Evolutionary conservation across 2,329 filamentous ascomycete species (phyloP), one percentile per base, ranked within the genome.

Genomic region (Leptosphaerulina australis): DNA sequence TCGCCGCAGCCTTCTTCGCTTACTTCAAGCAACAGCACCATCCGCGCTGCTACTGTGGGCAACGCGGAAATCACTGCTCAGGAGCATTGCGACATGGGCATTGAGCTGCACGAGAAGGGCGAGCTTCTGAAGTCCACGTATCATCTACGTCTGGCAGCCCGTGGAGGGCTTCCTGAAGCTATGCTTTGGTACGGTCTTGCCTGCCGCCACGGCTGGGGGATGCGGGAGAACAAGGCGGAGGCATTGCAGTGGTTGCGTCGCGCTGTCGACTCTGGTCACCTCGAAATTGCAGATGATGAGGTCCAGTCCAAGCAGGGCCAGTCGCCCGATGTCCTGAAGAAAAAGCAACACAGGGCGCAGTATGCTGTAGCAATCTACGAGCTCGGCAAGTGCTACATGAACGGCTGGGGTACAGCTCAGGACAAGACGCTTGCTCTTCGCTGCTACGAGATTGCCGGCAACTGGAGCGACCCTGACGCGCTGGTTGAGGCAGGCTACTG

Each of bases 161-260:
- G 87, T 62, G 87, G 90, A 48, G 90, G 91, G 36, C 84, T 96
- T 50, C 90, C 94, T 0, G 96, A 93, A 0, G 94, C 88, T 17
- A 99, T 99, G 94, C 83, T 99, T 10, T 80, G 97, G 24, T 99
- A 97, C 72, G 94, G 93, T 4, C 81, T 99, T 26, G 94, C 94
- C 9, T 97, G 93, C 68, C 84, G 94, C 39, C 94, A 99, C 69
- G 94, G 94, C 38, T 99, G 94, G 94, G 94, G 94, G 14, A 97
- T 97, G 90, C 87, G 92, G 8, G 84, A 91, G 6, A 97, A 96
- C 70, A 91, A 91, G 66, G 82, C 82, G 37, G 94, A 99, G 74
- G 94, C 91, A 6, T 89, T 97, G 0, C 83, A 88, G 62, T 99
- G 94, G 94, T 78, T 99, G 48, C 86, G 91, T 35, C 94, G 92